Percentiles rank a stretch among this genome's conserved stretches.
Evolutionary conservation across 2,329 filamentous ascomycete genomes (phyloP).

Genomic region (Colletotrichum aenigma): DNA sequence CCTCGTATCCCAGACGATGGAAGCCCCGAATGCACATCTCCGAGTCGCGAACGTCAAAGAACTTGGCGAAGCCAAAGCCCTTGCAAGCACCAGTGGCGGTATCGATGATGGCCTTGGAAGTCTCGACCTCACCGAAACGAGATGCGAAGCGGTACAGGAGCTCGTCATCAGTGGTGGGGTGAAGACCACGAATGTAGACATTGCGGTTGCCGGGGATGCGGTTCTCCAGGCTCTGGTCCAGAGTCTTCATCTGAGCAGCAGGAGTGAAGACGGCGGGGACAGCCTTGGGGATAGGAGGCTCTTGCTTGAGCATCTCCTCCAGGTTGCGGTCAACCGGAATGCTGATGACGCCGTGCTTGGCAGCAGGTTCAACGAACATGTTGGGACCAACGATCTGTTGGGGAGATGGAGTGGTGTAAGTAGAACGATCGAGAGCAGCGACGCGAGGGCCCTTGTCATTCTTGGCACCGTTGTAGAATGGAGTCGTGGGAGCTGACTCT

Average conservation of each 20-base stretch:
- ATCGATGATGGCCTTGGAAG: slow-evolving; percentile 98
- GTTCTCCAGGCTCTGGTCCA: slow-evolving; percentile 94
- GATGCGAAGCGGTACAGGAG: slow-evolving; percentile 81
- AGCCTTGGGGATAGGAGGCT: slow-evolving; percentile 84
- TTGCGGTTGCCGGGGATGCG: slow-evolving; percentile 91
- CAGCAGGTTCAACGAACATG: slow-evolving; percentile 41
- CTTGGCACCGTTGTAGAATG: slow-evolving; percentile 64
- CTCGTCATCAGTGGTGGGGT: slow-evolving; percentile 93
- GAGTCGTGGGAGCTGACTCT: slow-evolving; percentile 69
- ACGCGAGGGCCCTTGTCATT: slow-evolving; percentile 65
- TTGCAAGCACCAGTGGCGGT: slow-evolving; percentile 93
- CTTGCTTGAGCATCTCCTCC: slow-evolving; percentile 71
- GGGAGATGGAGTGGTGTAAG: slow-evolving; percentile 71
- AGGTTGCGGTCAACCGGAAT: slow-evolving; percentile 54
- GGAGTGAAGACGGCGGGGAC: slow-evolving; percentile 90
- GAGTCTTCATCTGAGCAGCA: slow-evolving; percentile 82
- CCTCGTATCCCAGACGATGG: slow-evolving; percentile 93
- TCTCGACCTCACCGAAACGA: slow-evolving; percentile 92
- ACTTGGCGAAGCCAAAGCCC: slow-evolving; percentile 98
- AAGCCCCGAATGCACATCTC: slow-evolving; percentile 97
- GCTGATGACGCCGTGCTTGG: slow-evolving; percentile 43
- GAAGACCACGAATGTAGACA: slow-evolving; percentile 95
- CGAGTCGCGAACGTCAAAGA: slow-evolving; percentile 83
- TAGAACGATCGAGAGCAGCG: slow-evolving; percentile 64
- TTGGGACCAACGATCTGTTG: slow-evolving; percentile 56